These are phyloP conservation scores for Chondrus crispus DNA, from an alignment of 23 red algal genomes.

Conservation along the genomic window DNA sequence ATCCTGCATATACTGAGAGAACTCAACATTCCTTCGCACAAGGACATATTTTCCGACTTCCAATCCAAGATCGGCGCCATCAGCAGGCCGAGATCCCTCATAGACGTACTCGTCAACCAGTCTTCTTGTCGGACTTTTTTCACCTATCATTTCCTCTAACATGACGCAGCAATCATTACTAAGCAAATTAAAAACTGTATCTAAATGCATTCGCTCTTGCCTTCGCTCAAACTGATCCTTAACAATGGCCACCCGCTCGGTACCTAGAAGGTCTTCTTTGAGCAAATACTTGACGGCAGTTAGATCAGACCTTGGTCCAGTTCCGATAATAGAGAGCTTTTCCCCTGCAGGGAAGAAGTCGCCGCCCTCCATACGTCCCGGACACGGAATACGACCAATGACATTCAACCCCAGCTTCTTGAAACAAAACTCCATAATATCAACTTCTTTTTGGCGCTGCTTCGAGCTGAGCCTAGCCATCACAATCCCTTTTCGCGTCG, in stretches of 20 bases:
- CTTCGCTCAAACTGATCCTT: constrained; percentile 76
- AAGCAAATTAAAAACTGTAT: constrained; percentile 94
- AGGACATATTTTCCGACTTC: constrained; percentile 29
- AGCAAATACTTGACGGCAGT: constrained; percentile 86
- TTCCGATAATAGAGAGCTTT: constrained; percentile 84
- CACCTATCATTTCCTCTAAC: constrained; percentile 82
- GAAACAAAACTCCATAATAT: constrained; percentile 98
- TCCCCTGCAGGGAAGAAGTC: constrained; percentile 96
- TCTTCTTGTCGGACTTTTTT: constrained; percentile 51
- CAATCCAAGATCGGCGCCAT: not conserved
- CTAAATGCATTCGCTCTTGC: constrained; percentile 97
- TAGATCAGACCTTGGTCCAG: constrained; percentile 80
- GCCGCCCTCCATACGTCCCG: constrained; percentile 86
- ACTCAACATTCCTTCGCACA: constrained; percentile 69
- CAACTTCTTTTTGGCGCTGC: constrained; percentile 85
- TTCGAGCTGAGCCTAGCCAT: constrained; percentile 77
- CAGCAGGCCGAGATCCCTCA: not conserved
- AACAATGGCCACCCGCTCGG: constrained; percentile 74
- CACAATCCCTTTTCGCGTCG: constrained; percentile 86
- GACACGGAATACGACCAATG: constrained; percentile 80
- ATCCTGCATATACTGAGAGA: constrained; percentile 68
- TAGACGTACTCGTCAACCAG: constrained; percentile 88
- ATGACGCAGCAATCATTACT: constrained; percentile 59
- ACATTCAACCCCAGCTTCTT: constrained; percentile 81
- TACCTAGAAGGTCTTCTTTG: constrained; percentile 88